Conservation (phyloP, 1,284 basidiomycete genomes). For the Pseudomicrostroma phylloplanum region DNA sequence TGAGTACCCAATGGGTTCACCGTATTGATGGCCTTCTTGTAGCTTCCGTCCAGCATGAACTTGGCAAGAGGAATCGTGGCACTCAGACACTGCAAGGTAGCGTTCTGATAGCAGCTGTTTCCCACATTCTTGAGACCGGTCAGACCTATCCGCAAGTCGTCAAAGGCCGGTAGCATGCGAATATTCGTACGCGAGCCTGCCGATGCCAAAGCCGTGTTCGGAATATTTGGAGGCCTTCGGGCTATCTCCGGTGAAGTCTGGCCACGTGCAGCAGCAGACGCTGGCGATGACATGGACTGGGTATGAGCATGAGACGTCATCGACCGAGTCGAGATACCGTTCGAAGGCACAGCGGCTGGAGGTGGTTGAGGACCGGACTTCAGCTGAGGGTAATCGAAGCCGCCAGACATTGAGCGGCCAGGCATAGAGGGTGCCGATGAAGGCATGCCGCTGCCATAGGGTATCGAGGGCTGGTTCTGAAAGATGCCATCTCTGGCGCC, state of each 20-base stretch:
- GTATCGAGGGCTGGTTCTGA: slow-evolving; percentile 10
- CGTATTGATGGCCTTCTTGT: slow-evolving; percentile 79
- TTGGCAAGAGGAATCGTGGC: slow-evolving; percentile 44
- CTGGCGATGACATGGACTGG: background rate
- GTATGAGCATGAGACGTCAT: slow-evolving; percentile 4
- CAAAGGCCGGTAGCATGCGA: slow-evolving; percentile 9
- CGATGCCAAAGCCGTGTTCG: background rate
- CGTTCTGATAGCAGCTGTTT: slow-evolving; percentile 51
- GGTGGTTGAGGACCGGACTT: slow-evolving; percentile 10
- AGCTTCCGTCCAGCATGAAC: slow-evolving; percentile 59
- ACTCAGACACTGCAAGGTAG: slow-evolving; percentile 47
- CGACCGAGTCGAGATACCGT: background rate
- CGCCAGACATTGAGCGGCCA: slow-evolving; percentile 17
- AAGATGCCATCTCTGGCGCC: slow-evolving; percentile 7
- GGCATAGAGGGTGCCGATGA: slow-evolving; percentile 15
- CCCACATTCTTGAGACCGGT: slow-evolving; percentile 49
- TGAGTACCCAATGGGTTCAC: slow-evolving; percentile 82
- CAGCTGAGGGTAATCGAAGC: slow-evolving; percentile 40
- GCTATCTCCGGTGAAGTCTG: background rate
- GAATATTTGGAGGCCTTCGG: slow-evolving; percentile 7
- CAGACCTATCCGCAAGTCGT: slow-evolving; percentile 42
- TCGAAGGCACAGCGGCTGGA: slow-evolving; percentile 2
- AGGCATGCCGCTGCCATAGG: slow-evolving; percentile 5
- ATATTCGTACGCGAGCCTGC: background rate
- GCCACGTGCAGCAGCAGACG: slow-evolving; percentile 1